phyloP scores from a whole-genome alignment of 2,329 filamentous ascomycete species.

The Hawksworthiomyces lignivorus region DNA sequence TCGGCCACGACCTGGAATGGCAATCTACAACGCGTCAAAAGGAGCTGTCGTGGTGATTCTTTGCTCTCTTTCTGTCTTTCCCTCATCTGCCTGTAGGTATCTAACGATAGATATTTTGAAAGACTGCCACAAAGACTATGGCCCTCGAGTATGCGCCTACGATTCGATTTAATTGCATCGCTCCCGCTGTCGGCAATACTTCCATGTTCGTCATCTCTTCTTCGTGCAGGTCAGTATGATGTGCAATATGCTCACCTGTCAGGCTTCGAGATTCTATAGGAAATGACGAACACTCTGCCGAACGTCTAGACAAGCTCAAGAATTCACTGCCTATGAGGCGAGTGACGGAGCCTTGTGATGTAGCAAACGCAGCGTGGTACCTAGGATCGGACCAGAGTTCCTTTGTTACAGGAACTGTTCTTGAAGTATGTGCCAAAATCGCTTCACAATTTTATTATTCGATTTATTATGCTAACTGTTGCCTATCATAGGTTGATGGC shows the following conservation, averaged over 20 bases:
- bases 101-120: too few relatives aligned
- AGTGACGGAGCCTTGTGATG: neutral
- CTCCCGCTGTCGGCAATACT: constrained; percentile 1
- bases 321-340: neutral
- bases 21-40: constrained; percentile 2
- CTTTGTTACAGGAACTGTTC: constrained; percentile 1
- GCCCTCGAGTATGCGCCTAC: constrained; percentile 1
- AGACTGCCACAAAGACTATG: constrained; percentile 2
- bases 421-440: too few relatives aligned
- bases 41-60: neutral
- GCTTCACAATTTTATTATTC: too few relatives aligned
- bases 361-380: constrained; percentile 1
- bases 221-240: neutral
- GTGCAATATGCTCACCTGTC: too few relatives aligned
- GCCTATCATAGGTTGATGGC: too few relatives aligned
- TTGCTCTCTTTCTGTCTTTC: too few relatives aligned
- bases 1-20: neutral
- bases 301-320: too few relatives aligned
- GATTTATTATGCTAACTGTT: too few relatives aligned
- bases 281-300: too few relatives aligned
- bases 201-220: too few relatives aligned
- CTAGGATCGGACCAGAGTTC: constrained; percentile 1
- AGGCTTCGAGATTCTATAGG: too few relatives aligned
- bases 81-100: too few relatives aligned
- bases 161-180: constrained; percentile 2